Evolutionary conservation across 1,284 basidiomycete species (phyloP).

Genomic region (Entoloma clypeatum): DNA sequence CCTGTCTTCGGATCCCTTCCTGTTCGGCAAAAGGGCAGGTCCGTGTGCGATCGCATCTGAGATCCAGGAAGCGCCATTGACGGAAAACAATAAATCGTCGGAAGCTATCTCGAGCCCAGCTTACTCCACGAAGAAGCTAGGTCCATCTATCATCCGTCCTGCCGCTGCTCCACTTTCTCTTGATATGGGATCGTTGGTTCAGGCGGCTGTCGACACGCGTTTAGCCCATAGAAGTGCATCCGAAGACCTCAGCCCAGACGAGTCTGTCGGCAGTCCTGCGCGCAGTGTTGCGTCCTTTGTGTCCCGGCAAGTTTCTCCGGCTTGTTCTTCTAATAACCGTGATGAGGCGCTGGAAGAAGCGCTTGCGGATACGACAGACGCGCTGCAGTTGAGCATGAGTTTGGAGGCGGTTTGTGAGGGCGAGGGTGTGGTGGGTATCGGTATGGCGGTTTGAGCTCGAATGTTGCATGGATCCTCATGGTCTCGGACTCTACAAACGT

Average conservation of each 20-base stretch:
- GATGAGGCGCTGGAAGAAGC: conserved; percentile 9
- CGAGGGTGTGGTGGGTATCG: conserved; percentile 5
- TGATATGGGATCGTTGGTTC: conserved; percentile 24
- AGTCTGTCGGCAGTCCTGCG: conserved; percentile 25
- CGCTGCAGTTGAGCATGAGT: conserved; percentile 8
- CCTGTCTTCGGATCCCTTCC: too few relatives aligned
- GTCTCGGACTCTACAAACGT: too few relatives aligned
- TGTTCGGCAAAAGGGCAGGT: too few relatives aligned
- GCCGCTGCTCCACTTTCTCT: conserved; percentile 24
- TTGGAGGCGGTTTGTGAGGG: conserved; percentile 16
- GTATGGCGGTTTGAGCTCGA: too few relatives aligned
- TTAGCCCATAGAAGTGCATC: conserved; percentile 25
- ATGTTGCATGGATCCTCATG: too few relatives aligned
- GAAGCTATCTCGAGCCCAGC: not conserved
- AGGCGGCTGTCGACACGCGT: conserved; percentile 25
- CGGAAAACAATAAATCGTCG: not conserved
- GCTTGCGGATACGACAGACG: conserved; percentile 9
- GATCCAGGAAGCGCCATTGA: too few relatives aligned
- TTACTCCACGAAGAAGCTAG: conserved; percentile 7
- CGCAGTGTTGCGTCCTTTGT: conserved; percentile 28
- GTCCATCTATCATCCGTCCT: conserved; percentile 25
- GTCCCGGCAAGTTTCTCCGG: conserved; percentile 21
- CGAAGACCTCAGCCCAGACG: conserved; percentile 17
- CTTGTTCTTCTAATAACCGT: too few relatives aligned
- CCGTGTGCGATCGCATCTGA: too few relatives aligned